Percentiles rank a stretch among this genome's conserved stretches.
phyloP scores from a whole-genome alignment of 345 rosid genomes.

The Clausena lansium region DNA sequence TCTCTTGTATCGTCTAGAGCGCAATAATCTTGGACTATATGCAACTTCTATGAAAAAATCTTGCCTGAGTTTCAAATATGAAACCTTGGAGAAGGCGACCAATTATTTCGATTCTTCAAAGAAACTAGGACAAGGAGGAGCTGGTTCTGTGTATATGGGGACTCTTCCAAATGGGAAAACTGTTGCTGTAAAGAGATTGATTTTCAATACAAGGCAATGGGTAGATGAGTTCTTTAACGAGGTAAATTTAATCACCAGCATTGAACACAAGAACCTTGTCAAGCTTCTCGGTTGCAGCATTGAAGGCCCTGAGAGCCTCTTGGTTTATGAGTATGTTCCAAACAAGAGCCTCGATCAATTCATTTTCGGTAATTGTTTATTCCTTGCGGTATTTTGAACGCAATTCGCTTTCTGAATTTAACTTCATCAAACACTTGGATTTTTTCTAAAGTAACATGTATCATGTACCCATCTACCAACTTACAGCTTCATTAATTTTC shows the following conservation, averaged over 20 bases:
- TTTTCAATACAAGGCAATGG: constrained; percentile 58
- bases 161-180: constrained; percentile 37
- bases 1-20: constrained; percentile 18
- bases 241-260: constrained; percentile 48
- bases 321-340: constrained; percentile 50
- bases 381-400: constrained; percentile 9
- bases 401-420: not conserved
- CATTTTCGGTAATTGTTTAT: constrained; percentile 39
- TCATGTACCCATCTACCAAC: not conserved
- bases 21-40: constrained; percentile 23
- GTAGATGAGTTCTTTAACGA: constrained; percentile 58
- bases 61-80: constrained; percentile 39
- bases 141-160: constrained; percentile 48
- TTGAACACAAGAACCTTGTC: constrained; percentile 56
- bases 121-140: constrained; percentile 58
- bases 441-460: not conserved
- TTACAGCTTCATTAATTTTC: not conserved
- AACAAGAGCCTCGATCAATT: constrained; percentile 57
- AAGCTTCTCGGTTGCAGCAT: constrained; percentile 58
- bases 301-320: constrained; percentile 62
- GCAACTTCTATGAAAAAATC: constrained; percentile 27
- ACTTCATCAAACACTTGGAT: not conserved
- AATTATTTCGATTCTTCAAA: constrained; percentile 36
- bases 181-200: constrained; percentile 51
- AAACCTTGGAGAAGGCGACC: constrained; percentile 53